A percentile compares a stretch with the other conserved stretches of the same genome.
Conservation (phyloP, 371 early-diverging fungal species). For the Actinomortierella wolfii region DNA sequence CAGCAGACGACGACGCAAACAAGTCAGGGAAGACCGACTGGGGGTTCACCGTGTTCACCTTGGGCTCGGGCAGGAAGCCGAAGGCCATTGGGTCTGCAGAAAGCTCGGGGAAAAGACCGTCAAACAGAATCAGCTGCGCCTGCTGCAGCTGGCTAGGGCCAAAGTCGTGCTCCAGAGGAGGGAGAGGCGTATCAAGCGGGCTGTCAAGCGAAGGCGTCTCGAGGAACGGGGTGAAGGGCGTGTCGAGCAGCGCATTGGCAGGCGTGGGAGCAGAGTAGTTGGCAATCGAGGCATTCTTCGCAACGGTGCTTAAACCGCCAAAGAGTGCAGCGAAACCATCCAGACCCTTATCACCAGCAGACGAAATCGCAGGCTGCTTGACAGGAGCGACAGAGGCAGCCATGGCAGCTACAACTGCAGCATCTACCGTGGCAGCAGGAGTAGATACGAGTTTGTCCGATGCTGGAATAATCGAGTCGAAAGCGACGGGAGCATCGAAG, state of each 20-base stretch:
- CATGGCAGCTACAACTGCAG: not conserved
- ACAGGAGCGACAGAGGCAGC: not conserved
- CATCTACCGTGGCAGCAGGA: constrained; percentile 35
- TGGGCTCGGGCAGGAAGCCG: too few relatives aligned
- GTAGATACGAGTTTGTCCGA: constrained; percentile 31
- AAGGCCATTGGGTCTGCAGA: too few relatives aligned
- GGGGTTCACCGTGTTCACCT: too few relatives aligned
- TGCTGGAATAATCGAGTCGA: constrained; percentile 1
- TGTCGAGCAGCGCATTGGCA: constrained; percentile 15
- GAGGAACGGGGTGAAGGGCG: constrained; percentile 31
- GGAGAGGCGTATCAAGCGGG: constrained; percentile 23
- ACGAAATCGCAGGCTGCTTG: constrained; percentile 4
- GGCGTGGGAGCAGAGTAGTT: too few relatives aligned
- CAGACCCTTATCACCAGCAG: too few relatives aligned
- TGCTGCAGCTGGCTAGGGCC: constrained; percentile 4
- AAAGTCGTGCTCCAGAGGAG: constrained; percentile 12
- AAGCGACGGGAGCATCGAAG: not conserved
- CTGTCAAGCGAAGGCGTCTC: constrained; percentile 30
- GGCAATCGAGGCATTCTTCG: too few relatives aligned
- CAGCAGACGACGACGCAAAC: too few relatives aligned
- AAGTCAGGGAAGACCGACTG: too few relatives aligned
- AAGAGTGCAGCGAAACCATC: too few relatives aligned
- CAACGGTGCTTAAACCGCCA: too few relatives aligned
- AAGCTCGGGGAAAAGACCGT: too few relatives aligned
- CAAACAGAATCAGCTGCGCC: too few relatives aligned